These are phyloP conservation scores for Heritiera fomes DNA, from an alignment of 345 rosid species.

Conservation along the genomic window DNA sequence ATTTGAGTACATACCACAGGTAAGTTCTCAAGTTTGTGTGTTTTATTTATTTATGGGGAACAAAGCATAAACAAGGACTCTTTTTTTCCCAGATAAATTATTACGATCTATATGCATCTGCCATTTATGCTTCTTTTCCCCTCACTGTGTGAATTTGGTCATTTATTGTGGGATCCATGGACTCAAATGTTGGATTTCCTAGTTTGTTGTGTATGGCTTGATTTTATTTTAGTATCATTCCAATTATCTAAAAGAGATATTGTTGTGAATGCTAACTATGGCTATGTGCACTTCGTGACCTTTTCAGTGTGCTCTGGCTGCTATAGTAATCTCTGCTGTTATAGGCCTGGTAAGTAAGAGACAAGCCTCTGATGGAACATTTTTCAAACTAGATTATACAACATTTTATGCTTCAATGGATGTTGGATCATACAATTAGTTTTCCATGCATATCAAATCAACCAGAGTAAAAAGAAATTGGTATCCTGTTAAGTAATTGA, in stretches of 20 bases:
- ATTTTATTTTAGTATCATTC: not conserved
- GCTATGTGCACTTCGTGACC: constrained; percentile 12
- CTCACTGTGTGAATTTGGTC: not conserved
- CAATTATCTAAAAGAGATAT: not conserved
- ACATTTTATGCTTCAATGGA: not conserved
- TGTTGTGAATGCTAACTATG: constrained; percentile 30
- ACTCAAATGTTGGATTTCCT: not conserved
- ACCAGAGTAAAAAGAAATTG: constrained; percentile 34
- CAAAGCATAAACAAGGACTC: too few species aligned
- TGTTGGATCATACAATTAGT: not conserved
- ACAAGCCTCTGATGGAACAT: not conserved
- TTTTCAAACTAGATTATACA: not conserved
- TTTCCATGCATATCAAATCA: not conserved
- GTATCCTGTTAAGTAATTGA: constrained; percentile 46
- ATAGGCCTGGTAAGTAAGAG: constrained; percentile 76
- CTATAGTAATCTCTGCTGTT: constrained; percentile 89
- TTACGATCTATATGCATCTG: not conserved
- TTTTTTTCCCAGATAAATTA: not conserved
- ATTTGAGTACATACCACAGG: constrained; percentile 88
- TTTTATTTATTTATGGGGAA: not conserved
- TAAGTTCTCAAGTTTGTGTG: constrained; percentile 32
- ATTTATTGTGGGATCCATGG: not conserved
- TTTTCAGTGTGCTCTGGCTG: constrained; percentile 91
- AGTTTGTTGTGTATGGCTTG: not conserved
- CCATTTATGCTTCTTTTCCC: not conserved